phyloP scores from a whole-genome alignment of 1,284 basidiomycete genomes.

The Xerocomus minutiporus region DNA sequence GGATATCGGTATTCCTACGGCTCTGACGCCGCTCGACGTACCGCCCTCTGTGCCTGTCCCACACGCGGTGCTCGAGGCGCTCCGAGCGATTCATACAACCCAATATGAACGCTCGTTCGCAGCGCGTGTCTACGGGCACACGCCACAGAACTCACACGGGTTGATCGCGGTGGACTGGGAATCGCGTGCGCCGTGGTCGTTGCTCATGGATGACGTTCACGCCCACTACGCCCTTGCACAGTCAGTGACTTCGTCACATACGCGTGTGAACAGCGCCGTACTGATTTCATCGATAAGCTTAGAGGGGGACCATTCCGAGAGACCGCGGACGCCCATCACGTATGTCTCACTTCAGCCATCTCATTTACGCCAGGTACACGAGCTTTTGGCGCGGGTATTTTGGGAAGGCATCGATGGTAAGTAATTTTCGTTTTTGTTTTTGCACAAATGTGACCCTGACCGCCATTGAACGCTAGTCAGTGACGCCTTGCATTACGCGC shows the following conservation, averaged over 20 bases:
- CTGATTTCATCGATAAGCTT: conserved; percentile 42
- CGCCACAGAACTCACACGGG: conserved; percentile 25
- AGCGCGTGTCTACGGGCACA: conserved; percentile 50
- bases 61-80: conserved; percentile 46
- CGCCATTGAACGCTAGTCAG: conserved; percentile 42
- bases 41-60: conserved; percentile 30
- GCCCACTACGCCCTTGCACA: conserved; percentile 57
- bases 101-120: conserved; percentile 60
- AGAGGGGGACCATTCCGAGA: conserved; percentile 42
- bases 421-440: conserved; percentile 8
- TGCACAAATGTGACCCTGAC: not conserved
- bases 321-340: conserved; percentile 49
- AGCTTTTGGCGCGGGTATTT: conserved; percentile 58
- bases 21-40: conserved; percentile 20
- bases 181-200: conserved; percentile 64
- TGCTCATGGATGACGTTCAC: conserved; percentile 64
- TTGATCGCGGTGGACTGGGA: conserved; percentile 66
- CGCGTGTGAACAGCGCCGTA: not conserved
- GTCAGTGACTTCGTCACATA: conserved; percentile 33
- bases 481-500: conserved; percentile 61
- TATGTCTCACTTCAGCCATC: conserved; percentile 55
- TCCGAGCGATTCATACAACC: conserved; percentile 55
- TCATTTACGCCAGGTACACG: conserved; percentile 67
- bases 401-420: conserved; percentile 72
- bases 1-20: conserved; percentile 2